Percentiles rank a stretch among this genome's conserved stretches.
Conservation (phyloP, 2,329 filamentous ascomycete genomes). For the Aspergillus sp. region DNA sequence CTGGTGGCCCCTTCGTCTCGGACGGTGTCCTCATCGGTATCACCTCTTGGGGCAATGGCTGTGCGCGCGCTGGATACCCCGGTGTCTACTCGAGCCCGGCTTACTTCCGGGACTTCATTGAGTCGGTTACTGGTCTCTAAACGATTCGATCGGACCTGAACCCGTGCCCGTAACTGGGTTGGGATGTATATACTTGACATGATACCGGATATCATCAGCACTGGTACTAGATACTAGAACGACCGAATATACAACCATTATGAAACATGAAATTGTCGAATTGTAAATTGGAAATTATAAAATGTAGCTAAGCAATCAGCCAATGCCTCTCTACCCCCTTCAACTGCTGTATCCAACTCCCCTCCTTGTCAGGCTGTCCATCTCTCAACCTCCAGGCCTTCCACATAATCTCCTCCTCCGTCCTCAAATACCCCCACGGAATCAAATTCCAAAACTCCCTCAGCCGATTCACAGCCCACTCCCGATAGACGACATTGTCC, state of each 20-base stretch:
- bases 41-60: constrained; percentile 9
- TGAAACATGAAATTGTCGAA: too few species aligned
- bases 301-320: not conserved
- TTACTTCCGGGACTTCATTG: not conserved
- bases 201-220: not conserved
- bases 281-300: too few species aligned
- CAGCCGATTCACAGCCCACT: constrained; percentile 1
- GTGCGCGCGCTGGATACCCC: constrained; percentile 2
- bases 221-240: not conserved
- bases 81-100: constrained; percentile 4
- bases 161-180: too few species aligned
- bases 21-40: constrained; percentile 1
- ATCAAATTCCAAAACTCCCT: not conserved
- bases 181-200: not conserved
- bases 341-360: not conserved
- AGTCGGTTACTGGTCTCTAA: constrained; percentile 2
- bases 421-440: constrained; percentile 9
- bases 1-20: not conserved
- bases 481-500: not conserved
- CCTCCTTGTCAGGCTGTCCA: not conserved
- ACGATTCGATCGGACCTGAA: too few species aligned
- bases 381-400: constrained; percentile 2
- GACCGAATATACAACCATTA: not conserved
- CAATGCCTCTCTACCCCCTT: not conserved
- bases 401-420: constrained; percentile 7